Base-by-base conservation (phyloP, 345 rosid genomes). In the Draba incana region DNA sequence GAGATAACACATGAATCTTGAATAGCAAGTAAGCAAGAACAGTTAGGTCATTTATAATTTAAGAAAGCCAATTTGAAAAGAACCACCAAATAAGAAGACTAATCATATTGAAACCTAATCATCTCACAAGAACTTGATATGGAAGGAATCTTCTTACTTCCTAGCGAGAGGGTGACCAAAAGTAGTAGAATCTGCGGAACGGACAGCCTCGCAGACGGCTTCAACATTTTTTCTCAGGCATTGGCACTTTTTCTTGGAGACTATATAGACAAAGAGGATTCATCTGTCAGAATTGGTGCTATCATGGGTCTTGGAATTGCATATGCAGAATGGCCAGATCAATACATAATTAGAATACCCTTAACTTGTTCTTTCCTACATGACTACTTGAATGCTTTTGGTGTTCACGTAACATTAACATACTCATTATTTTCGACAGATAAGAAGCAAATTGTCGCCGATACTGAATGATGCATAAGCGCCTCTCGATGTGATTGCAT, bases 231-330 rank as follows among this genome's bases (percentile, higher is more conserved):
- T 80, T 71, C 45, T 71, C 77, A 91, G 96, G 99, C 97, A 59
- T 71, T 95, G 58, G 99, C 98, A 24, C 93, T 95, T n/a, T n/a
- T n/a, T 68, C 81, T 95, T 23, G 83, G 78, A 66, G 98, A 95
- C 39, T 86, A 85, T 47, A 53, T 86, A 4, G 82, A 77, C 77
- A 89, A 78, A 77, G 98, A 92, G 77, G 99, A 95, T 75, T 62
- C 98, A 62, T 83, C 85, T 24, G 75, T 92, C 52, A 77, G 96
- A 74, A 92, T 95, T 64, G 99, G 97, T 74, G 97, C 96, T 59
- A 92, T 95, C 68, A 89, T 95, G 88, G 99, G 99, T 52, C 80
- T 92, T 50, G 99, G 96, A 78, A 86, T 92, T 76, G 81, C 98
- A 43, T 95, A 95, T 69, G 98, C 98, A 9, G 98, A 85, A 91